Evolutionary conservation across 805 yeast species (phyloP).

Genomic region (Starmerella floris): DNA sequence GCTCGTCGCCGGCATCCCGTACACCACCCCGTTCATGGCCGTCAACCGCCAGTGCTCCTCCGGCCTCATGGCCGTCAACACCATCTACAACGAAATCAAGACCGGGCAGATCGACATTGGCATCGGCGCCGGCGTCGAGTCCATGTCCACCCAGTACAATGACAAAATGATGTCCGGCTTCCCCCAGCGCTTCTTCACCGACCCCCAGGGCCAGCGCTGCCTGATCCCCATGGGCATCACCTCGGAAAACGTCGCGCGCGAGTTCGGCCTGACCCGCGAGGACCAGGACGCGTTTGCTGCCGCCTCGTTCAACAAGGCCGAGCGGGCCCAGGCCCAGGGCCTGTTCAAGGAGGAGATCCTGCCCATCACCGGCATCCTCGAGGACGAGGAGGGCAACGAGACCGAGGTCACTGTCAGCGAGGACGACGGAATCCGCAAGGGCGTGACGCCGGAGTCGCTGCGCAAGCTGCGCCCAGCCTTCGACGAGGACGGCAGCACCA

Average conservation of each 20-base stretch:
- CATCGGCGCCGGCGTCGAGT: slow-evolving; percentile 83
- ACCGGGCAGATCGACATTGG: slow-evolving; percentile 86
- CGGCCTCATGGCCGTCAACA: slow-evolving; percentile 74
- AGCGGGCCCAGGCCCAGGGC: slow-evolving; percentile 52
- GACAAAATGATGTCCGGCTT: slow-evolving; percentile 56
- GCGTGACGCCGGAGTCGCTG: slow-evolving; percentile 67
- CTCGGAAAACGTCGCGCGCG: slow-evolving; percentile 73
- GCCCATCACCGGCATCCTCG: slow-evolving; percentile 55
- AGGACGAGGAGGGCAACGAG: slow-evolving; percentile 45
- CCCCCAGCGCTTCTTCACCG: slow-evolving; percentile 33
- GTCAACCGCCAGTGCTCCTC: slow-evolving; percentile 91
- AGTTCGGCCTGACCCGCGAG: slow-evolving; percentile 48
- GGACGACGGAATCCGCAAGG: slow-evolving; percentile 84
- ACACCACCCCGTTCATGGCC: slow-evolving; percentile 66
- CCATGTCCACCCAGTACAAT: slow-evolving; percentile 87
- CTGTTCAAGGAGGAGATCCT: slow-evolving; percentile 79
- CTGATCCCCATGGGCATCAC: slow-evolving; percentile 94
- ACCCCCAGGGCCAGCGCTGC: slow-evolving; percentile 52
- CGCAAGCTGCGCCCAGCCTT: slow-evolving; percentile 77
- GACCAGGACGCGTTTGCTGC: slow-evolving; percentile 88
- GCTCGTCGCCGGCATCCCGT: slow-evolving; percentile 81
- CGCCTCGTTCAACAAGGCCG: slow-evolving; percentile 72
- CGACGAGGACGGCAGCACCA: slow-evolving; percentile 68
- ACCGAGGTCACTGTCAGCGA: slow-evolving; percentile 40
- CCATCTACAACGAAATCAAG: slow-evolving; percentile 39